phyloP scores from a whole-genome alignment of 805 yeast species.

The Saturnispora galanensis region DNA sequence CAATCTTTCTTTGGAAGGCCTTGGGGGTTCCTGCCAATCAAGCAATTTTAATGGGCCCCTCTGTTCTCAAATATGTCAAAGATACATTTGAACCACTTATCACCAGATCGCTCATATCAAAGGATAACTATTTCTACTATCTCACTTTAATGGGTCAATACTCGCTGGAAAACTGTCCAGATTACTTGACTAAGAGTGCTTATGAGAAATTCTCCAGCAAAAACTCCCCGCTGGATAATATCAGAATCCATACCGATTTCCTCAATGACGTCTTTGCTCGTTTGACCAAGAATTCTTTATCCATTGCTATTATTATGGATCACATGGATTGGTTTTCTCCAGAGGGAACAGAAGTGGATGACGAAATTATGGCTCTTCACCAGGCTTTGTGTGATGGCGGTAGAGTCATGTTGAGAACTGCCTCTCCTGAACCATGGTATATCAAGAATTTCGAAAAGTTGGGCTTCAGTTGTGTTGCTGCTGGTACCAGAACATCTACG shows the following conservation, averaged over 20 bases:
- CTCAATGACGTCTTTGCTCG: conserved; percentile 67
- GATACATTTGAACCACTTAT: conserved; percentile 75
- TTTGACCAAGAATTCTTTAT: conserved; percentile 49
- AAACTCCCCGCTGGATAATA: conserved; percentile 50
- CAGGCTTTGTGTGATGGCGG: conserved; percentile 59
- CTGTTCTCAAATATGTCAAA: conserved; percentile 59
- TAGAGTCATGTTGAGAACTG: conserved; percentile 67
- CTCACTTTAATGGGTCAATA: conserved; percentile 56
- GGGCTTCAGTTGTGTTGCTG: conserved; percentile 63
- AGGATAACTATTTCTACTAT: conserved; percentile 72
- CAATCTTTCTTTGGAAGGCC: conserved; percentile 81
- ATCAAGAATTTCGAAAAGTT: conserved; percentile 52
- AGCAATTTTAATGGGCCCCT: conserved; percentile 68
- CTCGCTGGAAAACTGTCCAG: conserved; percentile 60
- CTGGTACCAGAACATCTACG: conserved; percentile 56
- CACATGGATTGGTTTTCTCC: conserved; percentile 90
- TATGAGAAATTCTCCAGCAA: conserved; percentile 35
- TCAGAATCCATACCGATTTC: conserved; percentile 72
- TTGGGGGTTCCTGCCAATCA: conserved; percentile 84
- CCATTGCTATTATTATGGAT: conserved; percentile 79
- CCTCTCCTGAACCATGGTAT: conserved; percentile 71
- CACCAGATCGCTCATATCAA: conserved; percentile 49
- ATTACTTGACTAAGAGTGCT: conserved; percentile 54
- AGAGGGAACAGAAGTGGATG: conserved; percentile 48
- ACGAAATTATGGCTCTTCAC: conserved; percentile 56